These are phyloP conservation scores for Cornus florida DNA, from an alignment of 148 eudicot species.

Conservation along the genomic window DNA sequence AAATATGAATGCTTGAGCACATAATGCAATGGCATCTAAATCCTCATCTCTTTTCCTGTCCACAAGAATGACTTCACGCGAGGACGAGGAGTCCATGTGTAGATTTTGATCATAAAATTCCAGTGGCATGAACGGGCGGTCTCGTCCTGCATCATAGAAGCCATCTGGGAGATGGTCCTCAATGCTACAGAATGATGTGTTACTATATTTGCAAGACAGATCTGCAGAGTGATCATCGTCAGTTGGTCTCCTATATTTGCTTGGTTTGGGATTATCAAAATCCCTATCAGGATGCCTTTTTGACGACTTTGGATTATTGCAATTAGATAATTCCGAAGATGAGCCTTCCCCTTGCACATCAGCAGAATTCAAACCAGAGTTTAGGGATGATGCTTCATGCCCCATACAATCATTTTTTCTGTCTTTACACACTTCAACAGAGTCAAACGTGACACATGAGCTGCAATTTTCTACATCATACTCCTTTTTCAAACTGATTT, in stretches of 20 bases:
- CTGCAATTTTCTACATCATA: constrained; percentile 23
- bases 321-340: constrained; percentile 34
- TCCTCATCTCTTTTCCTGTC: constrained; percentile 76
- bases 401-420: constrained; percentile 24
- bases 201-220: constrained; percentile 63
- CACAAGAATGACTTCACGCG: constrained; percentile 85
- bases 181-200: constrained; percentile 70
- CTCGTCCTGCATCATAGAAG: constrained; percentile 98
- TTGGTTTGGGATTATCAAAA: constrained; percentile 80
- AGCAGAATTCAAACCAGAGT: constrained; percentile 31
- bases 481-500: constrained; percentile 29
- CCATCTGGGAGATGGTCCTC: constrained; percentile 86
- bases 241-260: constrained; percentile 61
- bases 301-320: constrained; percentile 38
- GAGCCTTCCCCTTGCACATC: constrained; percentile 34
- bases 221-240: constrained; percentile 33
- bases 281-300: constrained; percentile 83
- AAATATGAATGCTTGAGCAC: constrained; percentile 65
- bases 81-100: constrained; percentile 40
- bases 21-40: constrained; percentile 64
- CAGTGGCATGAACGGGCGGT: constrained; percentile 87
- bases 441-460: constrained; percentile 27
- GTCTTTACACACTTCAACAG: constrained; percentile 28
- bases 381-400: constrained; percentile 26
- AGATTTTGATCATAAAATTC: constrained; percentile 57